Percentiles rank a stretch among this genome's conserved stretches.
Evolutionary conservation across 139 green algal genomes (phyloP).

Genomic region (Picochlorum sp.): DNA sequence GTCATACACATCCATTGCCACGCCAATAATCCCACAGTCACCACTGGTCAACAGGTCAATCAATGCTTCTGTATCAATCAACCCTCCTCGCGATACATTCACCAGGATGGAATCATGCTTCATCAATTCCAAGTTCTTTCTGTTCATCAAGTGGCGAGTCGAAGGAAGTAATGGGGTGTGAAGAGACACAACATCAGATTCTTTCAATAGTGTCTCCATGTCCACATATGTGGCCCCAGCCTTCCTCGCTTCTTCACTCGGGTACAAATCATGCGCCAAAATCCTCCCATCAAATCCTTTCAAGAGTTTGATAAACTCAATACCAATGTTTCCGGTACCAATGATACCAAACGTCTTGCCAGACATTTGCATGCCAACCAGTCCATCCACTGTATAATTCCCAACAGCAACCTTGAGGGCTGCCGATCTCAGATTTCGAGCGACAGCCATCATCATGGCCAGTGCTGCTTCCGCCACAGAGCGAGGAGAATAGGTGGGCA

Average conservation of each 20-base stretch:
- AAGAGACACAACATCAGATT: constrained; percentile 27
- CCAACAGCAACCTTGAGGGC: constrained; percentile 34
- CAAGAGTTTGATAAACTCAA: constrained; percentile 30
- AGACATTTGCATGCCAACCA: constrained; percentile 69
- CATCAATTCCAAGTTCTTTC: constrained; percentile 48
- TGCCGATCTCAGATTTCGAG: constrained; percentile 50
- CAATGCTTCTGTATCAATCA: constrained; percentile 63
- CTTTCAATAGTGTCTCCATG: constrained; percentile 21
- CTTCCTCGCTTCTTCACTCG: constrained; percentile 4
- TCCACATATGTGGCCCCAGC: constrained; percentile 19
- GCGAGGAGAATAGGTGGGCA: constrained; percentile 64
- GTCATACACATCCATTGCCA: constrained; percentile 28
- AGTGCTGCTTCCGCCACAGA: constrained; percentile 72
- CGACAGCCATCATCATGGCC: constrained; percentile 51
- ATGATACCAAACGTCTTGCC: constrained; percentile 65
- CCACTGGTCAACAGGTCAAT: constrained; percentile 34
- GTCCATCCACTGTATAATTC: constrained; percentile 64
- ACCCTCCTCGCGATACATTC: constrained; percentile 59
- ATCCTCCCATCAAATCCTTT: constrained; percentile 25
- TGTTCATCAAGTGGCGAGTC: constrained; percentile 62
- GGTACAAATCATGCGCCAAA: constrained; percentile 21
- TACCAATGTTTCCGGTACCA: constrained; percentile 76
- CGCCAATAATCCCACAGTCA: constrained; percentile 24
- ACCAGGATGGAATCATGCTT: constrained; percentile 57
- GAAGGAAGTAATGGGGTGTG: constrained; percentile 46